Percentiles rank a stretch among this genome's conserved stretches.
phyloP scores from a whole-genome alignment of 345 rosid genomes.

The Corymbia maculata region DNA sequence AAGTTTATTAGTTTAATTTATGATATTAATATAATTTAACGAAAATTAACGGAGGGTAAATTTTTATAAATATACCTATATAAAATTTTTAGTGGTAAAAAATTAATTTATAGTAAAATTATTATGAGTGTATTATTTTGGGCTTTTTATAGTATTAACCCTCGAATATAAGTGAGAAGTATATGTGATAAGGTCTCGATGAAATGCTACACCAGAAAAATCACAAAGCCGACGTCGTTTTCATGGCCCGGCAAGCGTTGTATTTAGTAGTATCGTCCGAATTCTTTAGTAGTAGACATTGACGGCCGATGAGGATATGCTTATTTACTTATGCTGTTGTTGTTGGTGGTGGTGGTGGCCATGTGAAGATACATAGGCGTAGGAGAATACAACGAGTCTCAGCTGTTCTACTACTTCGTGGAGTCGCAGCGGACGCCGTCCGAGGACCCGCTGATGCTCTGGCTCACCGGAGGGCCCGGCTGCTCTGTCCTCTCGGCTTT shows the following conservation, averaged over 20 bases:
- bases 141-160: background rate
- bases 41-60: no score
- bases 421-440: slow-evolving; percentile 15
- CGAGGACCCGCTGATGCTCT: slow-evolving; percentile 18
- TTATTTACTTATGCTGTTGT: background rate
- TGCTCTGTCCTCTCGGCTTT: slow-evolving; percentile 29
- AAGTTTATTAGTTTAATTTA: no score
- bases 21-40: no score
- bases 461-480: slow-evolving; percentile 37
- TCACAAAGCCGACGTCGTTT: background rate
- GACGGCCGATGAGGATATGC: background rate
- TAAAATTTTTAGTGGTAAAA: no score
- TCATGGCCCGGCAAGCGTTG: background rate
- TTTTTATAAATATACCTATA: no score
- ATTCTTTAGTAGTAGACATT: background rate
- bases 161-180: background rate
- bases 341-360: background rate
- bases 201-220: background rate
- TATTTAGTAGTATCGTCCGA: background rate
- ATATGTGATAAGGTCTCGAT: background rate
- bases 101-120: no score
- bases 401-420: slow-evolving; percentile 23
- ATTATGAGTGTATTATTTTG: no score
- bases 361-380: slow-evolving; percentile 7
- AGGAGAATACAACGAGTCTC: slow-evolving; percentile 3